Evolutionary conservation across 2,329 filamentous ascomycete genomes (phyloP).

Genomic region (Penicillium sp.): DNA sequence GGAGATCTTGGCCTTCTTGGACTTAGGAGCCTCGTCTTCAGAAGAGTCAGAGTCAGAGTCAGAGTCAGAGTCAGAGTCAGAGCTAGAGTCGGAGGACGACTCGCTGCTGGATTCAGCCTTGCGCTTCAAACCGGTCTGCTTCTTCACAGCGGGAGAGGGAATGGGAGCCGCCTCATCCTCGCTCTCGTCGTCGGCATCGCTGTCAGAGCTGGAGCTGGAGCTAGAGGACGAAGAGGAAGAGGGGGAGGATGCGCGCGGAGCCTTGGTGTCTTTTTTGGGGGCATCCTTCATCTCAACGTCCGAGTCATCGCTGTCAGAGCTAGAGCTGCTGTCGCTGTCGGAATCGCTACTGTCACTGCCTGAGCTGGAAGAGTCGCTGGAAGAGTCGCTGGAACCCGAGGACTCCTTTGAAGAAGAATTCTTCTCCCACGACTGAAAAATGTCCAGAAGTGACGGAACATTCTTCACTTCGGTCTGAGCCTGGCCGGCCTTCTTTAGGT

Average conservation of each 20-base stretch:
- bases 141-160: constrained; percentile 22
- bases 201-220: constrained; percentile 44
- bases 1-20: constrained; percentile 52
- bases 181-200: constrained; percentile 50
- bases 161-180: constrained; percentile 49
- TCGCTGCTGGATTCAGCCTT: constrained; percentile 51
- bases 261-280: constrained; percentile 31
- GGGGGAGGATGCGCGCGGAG: constrained; percentile 26
- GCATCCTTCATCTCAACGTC: constrained; percentile 44
- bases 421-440: constrained; percentile 19
- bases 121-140: constrained; percentile 51
- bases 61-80: constrained; percentile 45
- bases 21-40: constrained; percentile 43
- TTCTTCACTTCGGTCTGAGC: constrained; percentile 23
- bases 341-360: constrained; percentile 30
- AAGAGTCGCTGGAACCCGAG: constrained; percentile 1
- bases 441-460: constrained; percentile 36
- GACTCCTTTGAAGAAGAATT: constrained; percentile 17
- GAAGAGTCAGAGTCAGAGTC: constrained; percentile 47
- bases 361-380: constrained; percentile 16
- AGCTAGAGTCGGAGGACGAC: constrained; percentile 41
- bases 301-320: constrained; percentile 35
- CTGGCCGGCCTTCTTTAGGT: constrained; percentile 43
- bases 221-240: constrained; percentile 35
- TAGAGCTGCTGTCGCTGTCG: constrained; percentile 19